A percentile compares a stretch with the other conserved stretches of the same genome.
These are phyloP conservation scores for Calendula officinalis DNA, from an alignment of 129 eudicot genomes.

Conservation along the genomic window DNA sequence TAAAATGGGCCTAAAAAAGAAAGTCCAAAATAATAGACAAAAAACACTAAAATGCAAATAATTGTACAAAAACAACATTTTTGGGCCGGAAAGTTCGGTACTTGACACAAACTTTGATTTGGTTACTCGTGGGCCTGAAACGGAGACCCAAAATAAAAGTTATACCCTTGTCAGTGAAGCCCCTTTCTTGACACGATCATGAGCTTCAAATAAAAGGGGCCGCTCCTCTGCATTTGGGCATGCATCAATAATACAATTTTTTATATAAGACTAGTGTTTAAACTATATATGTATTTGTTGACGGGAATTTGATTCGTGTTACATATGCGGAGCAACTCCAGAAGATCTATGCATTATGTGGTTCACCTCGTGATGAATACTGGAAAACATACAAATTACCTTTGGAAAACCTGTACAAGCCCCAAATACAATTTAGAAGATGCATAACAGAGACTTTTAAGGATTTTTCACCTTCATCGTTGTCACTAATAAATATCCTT, in stretches of 20 bases:
- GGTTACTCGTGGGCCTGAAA: too few relatives aligned
- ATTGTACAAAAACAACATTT: too few relatives aligned
- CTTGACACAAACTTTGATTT: too few relatives aligned
- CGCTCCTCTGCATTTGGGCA: too few relatives aligned
- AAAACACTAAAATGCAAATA: too few relatives aligned
- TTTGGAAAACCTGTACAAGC: slow-evolving; percentile 50
- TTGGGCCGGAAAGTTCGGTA: too few relatives aligned
- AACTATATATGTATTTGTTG: neutral
- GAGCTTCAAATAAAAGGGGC: too few relatives aligned
- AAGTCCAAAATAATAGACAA: too few relatives aligned
- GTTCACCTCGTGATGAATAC: slow-evolving; percentile 63
- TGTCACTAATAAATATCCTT: slow-evolving; percentile 57
- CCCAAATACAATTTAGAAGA: slow-evolving; percentile 49
- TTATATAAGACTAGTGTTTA: neutral
- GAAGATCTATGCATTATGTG: slow-evolving; percentile 61
- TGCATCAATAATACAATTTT: neutral
- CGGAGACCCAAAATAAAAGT: too few relatives aligned
- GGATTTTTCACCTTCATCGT: slow-evolving; percentile 48
- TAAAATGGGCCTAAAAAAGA: too few relatives aligned
- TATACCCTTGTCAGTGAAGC: too few relatives aligned
- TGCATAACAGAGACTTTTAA: slow-evolving; percentile 45
- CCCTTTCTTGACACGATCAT: too few relatives aligned
- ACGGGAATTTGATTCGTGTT: neutral
- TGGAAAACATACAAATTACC: slow-evolving; percentile 63
- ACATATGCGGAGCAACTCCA: slow-evolving; percentile 61